phyloP scores from a whole-genome alignment of 2,329 filamentous ascomycete genomes.

The Cordyceps militaris region DNA sequence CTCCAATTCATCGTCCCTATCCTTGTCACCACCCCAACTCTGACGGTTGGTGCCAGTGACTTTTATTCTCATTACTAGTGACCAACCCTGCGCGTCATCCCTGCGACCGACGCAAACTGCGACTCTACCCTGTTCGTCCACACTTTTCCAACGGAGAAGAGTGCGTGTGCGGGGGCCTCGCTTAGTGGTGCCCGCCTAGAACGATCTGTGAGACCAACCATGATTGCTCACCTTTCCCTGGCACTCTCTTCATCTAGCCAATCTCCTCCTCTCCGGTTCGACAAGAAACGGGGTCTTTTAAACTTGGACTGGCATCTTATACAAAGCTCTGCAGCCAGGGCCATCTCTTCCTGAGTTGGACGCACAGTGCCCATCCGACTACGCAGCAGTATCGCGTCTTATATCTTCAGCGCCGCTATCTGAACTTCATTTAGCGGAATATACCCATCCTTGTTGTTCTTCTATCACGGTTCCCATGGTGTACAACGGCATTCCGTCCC shows the following conservation, averaged over 20 bases:
- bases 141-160: too few species aligned
- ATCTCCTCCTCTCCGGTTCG: too few species aligned
- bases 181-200: not conserved
- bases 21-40: too few species aligned
- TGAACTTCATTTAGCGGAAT: not conserved
- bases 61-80: too few species aligned
- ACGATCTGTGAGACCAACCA: not conserved
- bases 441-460: not conserved
- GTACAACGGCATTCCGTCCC: conserved; percentile 1
- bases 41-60: too few species aligned
- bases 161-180: not conserved
- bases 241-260: not conserved
- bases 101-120: too few species aligned
- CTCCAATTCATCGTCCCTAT: too few species aligned
- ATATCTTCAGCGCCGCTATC: too few species aligned
- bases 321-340: not conserved
- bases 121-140: too few species aligned
- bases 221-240: not conserved
- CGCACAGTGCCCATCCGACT: too few species aligned
- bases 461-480: not conserved
- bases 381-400: too few species aligned
- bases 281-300: not conserved
- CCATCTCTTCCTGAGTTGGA: not conserved
- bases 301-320: not conserved
- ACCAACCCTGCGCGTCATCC: too few species aligned